These are phyloP conservation scores for Tolypocladium cylindrosporum DNA, from an alignment of 2,329 filamentous ascomycete genomes.

Conservation along the genomic window DNA sequence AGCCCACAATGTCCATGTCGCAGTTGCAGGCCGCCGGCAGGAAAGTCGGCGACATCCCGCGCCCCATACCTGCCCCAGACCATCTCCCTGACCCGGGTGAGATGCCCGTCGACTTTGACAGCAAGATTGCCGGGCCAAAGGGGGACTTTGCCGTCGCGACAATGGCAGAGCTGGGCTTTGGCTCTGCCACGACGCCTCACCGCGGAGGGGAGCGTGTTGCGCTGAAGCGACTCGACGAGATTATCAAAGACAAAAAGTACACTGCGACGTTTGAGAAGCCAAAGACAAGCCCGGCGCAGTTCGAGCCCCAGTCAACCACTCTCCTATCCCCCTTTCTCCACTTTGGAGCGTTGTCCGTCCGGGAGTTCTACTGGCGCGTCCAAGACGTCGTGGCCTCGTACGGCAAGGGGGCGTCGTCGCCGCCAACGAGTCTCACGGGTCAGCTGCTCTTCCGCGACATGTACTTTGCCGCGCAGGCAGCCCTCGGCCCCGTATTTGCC, in stretches of 20 bases:
- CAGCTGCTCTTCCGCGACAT: constrained; percentile 73
- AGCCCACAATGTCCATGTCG: constrained; percentile 64
- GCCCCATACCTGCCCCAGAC: constrained; percentile 50
- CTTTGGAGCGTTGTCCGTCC: constrained; percentile 61
- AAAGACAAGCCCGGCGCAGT: constrained; percentile 63
- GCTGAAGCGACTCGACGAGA: constrained; percentile 44
- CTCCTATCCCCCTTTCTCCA: constrained; percentile 65
- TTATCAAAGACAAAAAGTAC: constrained; percentile 54
- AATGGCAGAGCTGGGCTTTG: constrained; percentile 59
- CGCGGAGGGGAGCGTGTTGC: constrained; percentile 61
- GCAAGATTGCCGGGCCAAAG: constrained; percentile 52
- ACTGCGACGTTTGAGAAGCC: constrained; percentile 69
- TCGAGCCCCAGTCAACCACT: constrained; percentile 63
- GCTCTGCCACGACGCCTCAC: constrained; percentile 54
- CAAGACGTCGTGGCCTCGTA: constrained; percentile 50
- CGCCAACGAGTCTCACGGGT: constrained; percentile 60
- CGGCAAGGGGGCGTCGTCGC: constrained; percentile 44
- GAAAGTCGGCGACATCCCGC: constrained; percentile 51
- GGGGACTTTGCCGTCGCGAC: constrained; percentile 63
- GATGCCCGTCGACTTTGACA: constrained; percentile 46
- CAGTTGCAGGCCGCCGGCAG: constrained; percentile 55
- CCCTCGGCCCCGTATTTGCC: constrained; percentile 51
- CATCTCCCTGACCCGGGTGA: constrained; percentile 55
- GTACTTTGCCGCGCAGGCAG: constrained; percentile 71
- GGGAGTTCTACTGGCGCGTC: constrained; percentile 64